Conservation (phyloP, 306 rosid species). For the Gleditsia sinensis region DNA sequence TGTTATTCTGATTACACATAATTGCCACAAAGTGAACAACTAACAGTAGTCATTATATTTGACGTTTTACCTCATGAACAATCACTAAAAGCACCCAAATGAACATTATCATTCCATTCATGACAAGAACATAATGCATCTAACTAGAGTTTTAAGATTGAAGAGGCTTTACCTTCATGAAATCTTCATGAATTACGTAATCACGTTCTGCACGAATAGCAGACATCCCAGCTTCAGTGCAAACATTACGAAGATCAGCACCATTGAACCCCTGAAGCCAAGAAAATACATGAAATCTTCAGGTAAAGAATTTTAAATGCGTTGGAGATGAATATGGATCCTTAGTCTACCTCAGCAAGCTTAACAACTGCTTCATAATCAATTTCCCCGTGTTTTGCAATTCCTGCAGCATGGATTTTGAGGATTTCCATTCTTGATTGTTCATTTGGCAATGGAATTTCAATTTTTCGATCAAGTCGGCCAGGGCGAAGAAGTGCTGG, state of each 20-base stretch:
- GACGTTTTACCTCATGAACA: neutral
- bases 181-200: constrained; percentile 74
- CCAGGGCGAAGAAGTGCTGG: constrained; percentile 85
- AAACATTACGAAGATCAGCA: constrained; percentile 74
- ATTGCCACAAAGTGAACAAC: neutral
- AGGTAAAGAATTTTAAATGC: neutral
- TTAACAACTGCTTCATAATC: constrained; percentile 82
- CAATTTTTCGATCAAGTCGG: constrained; percentile 74
- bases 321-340: neutral
- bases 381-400: constrained; percentile 78
- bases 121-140: neutral
- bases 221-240: constrained; percentile 86
- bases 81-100: neutral
- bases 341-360: constrained; percentile 65
- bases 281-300: neutral
- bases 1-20: neutral
- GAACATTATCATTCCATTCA: neutral
- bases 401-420: constrained; percentile 81
- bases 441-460: constrained; percentile 80
- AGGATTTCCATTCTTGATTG: constrained; percentile 75
- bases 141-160: neutral
- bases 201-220: constrained; percentile 79
- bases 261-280: constrained; percentile 66
- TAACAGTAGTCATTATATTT: neutral
- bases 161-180: constrained; percentile 62